Percentiles rank a stretch among this genome's conserved stretches.
Conservation (phyloP, 192 early-diverging fungal species). For the Rhizophagus clarus region DNA sequence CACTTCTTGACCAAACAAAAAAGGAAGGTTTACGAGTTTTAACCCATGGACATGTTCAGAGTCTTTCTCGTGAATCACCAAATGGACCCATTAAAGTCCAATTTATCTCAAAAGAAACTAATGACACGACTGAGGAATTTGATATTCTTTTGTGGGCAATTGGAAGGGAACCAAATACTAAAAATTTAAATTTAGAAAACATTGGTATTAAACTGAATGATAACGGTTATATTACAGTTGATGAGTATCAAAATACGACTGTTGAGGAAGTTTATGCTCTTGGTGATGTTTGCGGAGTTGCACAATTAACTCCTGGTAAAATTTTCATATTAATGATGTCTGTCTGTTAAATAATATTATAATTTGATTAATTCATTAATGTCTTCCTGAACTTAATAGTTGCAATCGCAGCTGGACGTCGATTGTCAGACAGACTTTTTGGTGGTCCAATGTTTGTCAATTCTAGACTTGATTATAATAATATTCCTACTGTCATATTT, state of each 20-base stretch:
- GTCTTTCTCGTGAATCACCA: conserved; percentile 60
- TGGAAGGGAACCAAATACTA: conserved; percentile 78
- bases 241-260: conserved; percentile 88
- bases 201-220: conserved; percentile 63
- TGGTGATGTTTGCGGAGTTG: conserved; percentile 91
- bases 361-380: not conserved
- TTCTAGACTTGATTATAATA: conserved; percentile 87
- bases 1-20: conserved; percentile 75
- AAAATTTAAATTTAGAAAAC: conserved; percentile 69
- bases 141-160: conserved; percentile 92
- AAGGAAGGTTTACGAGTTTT: conserved; percentile 82
- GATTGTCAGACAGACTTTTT: conserved; percentile 90
- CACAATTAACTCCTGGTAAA: conserved; percentile 88
- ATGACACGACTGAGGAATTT: conserved; percentile 57
- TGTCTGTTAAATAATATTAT: not conserved
- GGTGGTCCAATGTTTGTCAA: conserved; percentile 70
- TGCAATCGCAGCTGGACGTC: conserved; percentile 93
- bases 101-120: conserved; percentile 41
- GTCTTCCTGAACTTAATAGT: conserved; percentile 43
- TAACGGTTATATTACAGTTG: conserved; percentile 74
- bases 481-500: conserved; percentile 96
- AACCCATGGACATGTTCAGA: conserved; percentile 59
- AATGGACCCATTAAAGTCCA: conserved; percentile 58
- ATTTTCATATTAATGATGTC: not conserved
- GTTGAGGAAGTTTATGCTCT: conserved; percentile 78